Conservation (phyloP, 345 rosid species). For the Eutrema heterophyllum region DNA sequence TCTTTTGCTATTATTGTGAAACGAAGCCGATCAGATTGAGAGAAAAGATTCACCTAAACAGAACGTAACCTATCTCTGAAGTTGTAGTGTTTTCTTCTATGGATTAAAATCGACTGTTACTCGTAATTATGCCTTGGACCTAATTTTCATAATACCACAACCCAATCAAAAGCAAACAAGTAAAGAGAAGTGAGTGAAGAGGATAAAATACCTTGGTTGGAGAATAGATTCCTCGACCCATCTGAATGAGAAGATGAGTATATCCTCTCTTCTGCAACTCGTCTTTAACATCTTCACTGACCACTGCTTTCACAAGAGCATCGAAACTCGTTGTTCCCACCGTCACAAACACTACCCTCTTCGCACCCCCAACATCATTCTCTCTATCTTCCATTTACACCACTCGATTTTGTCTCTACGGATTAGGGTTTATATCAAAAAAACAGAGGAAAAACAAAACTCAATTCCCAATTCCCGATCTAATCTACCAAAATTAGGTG, state of each 20-base stretch:
- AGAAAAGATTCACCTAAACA: background rate
- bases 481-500: background rate
- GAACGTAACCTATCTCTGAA: background rate
- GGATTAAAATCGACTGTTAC: background rate
- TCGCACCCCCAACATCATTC: slow-evolving; percentile 4
- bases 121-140: background rate
- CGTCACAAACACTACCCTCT: slow-evolving; percentile 68
- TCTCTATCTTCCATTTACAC: slow-evolving; percentile 31
- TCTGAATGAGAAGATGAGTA: slow-evolving; percentile 74
- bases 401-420: background rate
- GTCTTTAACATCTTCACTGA: slow-evolving; percentile 47
- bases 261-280: slow-evolving; percentile 61
- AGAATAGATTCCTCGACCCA: slow-evolving; percentile 71
- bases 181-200: background rate
- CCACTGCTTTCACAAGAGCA: slow-evolving; percentile 62
- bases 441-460: no score
- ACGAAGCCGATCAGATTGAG: background rate
- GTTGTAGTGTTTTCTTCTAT: background rate
- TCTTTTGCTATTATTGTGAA: background rate
- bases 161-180: background rate
- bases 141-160: background rate
- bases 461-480: background rate
- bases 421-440: background rate
- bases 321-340: slow-evolving; percentile 92
- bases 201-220: slow-evolving; percentile 53